Percentiles rank a stretch among this genome's conserved stretches.
phyloP scores from a whole-genome alignment of 345 rosid species.

The Sisymbrium altissimum region DNA sequence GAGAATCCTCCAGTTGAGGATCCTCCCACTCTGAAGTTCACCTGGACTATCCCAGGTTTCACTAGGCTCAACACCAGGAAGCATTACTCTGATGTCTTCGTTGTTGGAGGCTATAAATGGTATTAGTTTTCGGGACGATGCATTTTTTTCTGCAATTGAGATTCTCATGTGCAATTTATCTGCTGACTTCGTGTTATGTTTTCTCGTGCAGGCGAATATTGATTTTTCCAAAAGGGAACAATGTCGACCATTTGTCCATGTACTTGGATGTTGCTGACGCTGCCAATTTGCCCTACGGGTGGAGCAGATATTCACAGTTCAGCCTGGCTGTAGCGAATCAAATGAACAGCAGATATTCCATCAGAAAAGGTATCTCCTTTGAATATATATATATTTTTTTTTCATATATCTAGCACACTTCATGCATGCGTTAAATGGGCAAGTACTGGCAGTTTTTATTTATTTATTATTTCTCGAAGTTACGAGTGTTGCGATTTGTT shows the following conservation, averaged over 20 bases:
- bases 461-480: too few relatives aligned
- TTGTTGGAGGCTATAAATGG: constrained; percentile 88
- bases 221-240: constrained; percentile 92
- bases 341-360: constrained; percentile 51
- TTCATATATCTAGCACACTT: neutral
- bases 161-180: neutral
- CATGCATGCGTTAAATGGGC: neutral
- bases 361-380: constrained; percentile 67
- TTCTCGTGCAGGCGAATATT: constrained; percentile 64
- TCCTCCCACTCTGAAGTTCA: constrained; percentile 70
- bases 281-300: constrained; percentile 66
- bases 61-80: constrained; percentile 72
- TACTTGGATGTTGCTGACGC: constrained; percentile 95
- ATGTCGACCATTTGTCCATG: constrained; percentile 95
- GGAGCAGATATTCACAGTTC: constrained; percentile 95
- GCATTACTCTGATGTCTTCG: constrained; percentile 75
- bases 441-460: neutral
- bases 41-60: constrained; percentile 75
- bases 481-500: neutral
- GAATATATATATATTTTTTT: neutral
- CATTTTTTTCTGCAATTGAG: neutral
- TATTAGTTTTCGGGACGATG: constrained; percentile 26
- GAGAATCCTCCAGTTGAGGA: constrained; percentile 82
- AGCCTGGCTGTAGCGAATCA: constrained; percentile 85
- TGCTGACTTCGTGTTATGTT: constrained; percentile 2